A percentile compares a stretch with the other conserved stretches of the same genome.
Evolutionary conservation across 2,329 filamentous ascomycete species (phyloP).

Genomic region (Penicillium sp.): DNA sequence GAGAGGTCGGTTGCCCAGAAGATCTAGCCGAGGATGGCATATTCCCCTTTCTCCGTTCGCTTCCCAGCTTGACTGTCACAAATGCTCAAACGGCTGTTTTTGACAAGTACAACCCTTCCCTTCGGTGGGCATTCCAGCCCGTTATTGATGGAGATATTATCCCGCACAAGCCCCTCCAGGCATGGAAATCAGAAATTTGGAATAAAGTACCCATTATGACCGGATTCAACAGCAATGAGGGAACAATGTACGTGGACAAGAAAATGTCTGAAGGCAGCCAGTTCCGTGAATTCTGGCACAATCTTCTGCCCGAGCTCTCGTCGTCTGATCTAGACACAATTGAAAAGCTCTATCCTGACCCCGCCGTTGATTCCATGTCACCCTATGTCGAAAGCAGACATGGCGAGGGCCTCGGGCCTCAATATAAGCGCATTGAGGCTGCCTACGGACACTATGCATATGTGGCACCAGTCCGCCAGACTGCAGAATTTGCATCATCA

Average conservation of each 20-base stretch:
- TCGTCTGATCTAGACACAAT: constrained; percentile 54
- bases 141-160: constrained; percentile 64
- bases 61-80: constrained; percentile 37
- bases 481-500: constrained; percentile 39
- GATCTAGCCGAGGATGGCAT: constrained; percentile 30
- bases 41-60: constrained; percentile 43
- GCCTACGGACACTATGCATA: constrained; percentile 53
- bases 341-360: constrained; percentile 62
- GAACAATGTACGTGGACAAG: constrained; percentile 60
- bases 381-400: constrained; percentile 25
- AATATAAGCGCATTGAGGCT: constrained; percentile 53
- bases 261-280: constrained; percentile 48
- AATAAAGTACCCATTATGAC: constrained; percentile 63
- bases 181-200: constrained; percentile 55
- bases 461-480: constrained; percentile 50
- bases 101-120: constrained; percentile 46
- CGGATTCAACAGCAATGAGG: constrained; percentile 70
- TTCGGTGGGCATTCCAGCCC: constrained; percentile 64
- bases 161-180: constrained; percentile 56
- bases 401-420: constrained; percentile 41
- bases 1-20: constrained; percentile 34
- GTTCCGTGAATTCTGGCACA: constrained; percentile 61
- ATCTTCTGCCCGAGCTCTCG: constrained; percentile 59
- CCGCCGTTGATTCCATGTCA: constrained; percentile 38
- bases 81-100: constrained; percentile 46